Conservation (phyloP, 2,329 filamentous ascomycete species). For the Leptoxyphium fumago region DNA sequence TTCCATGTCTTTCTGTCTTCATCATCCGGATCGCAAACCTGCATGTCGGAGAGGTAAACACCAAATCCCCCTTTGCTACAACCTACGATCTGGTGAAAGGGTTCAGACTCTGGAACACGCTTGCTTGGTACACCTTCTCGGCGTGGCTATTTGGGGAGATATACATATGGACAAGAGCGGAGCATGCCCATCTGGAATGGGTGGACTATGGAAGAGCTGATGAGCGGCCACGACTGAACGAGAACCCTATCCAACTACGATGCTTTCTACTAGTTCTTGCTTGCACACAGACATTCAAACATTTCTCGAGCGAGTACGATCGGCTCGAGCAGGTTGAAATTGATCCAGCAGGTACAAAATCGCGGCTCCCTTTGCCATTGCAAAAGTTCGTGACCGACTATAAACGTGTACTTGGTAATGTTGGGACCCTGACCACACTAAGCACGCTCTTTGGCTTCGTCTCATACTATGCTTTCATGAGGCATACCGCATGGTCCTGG, state of each 20-base stretch:
- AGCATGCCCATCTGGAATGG: conserved; percentile 50
- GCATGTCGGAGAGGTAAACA: conserved; percentile 41
- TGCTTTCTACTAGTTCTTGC: conserved; percentile 56
- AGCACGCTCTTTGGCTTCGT: conserved; percentile 13
- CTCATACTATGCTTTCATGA: conserved; percentile 48
- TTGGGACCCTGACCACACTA: neutral
- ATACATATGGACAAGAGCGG: conserved; percentile 52
- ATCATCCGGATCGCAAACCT: conserved; percentile 55
- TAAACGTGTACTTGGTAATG: neutral
- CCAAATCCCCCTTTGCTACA: conserved; percentile 51
- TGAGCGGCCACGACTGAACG: conserved; percentile 67
- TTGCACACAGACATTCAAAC: conserved; percentile 50
- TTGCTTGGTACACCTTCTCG: conserved; percentile 63
- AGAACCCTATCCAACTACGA: conserved; percentile 69
- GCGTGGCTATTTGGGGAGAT: conserved; percentile 67
- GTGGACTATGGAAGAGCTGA: conserved; percentile 51
- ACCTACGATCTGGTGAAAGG: conserved; percentile 44
- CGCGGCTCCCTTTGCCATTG: neutral
- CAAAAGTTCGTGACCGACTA: neutral
- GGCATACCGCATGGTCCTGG: conserved; percentile 51
- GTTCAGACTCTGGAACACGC: conserved; percentile 50
- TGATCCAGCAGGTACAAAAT: neutral
- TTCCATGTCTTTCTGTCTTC: conserved; percentile 62
- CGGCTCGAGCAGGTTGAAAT: conserved; percentile 35
- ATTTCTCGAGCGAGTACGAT: conserved; percentile 63